phyloP scores from a whole-genome alignment of 176 grass and related monocot species.

The Musa itinerans region DNA sequence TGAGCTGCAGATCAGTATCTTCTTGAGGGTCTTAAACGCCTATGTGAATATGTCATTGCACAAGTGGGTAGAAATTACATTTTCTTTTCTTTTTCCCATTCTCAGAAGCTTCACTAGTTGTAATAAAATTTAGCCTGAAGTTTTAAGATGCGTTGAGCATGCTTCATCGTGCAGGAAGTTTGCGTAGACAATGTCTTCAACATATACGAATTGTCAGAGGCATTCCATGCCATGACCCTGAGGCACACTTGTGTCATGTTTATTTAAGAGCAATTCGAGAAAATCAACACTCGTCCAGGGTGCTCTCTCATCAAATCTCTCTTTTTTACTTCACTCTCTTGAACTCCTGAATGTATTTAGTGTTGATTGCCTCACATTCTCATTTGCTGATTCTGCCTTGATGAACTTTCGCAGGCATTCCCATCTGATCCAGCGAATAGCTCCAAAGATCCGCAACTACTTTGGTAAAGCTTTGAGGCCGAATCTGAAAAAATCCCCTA shows the following conservation, averaged over 20 bases:
- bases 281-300: conserved; percentile 68
- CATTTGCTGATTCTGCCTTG: background rate
- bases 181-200: conserved; percentile 72
- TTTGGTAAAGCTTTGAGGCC: conserved; percentile 63
- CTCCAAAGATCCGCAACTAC: conserved; percentile 75
- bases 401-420: conserved; percentile 39
- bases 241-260: conserved; percentile 93
- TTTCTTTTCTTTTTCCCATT: too few relatives aligned
- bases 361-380: background rate
- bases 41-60: conserved; percentile 91
- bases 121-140: too few relatives aligned
- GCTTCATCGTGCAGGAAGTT: conserved; percentile 52
- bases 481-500: conserved; percentile 25
- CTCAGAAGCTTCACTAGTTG: too few relatives aligned
- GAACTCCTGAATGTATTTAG: background rate
- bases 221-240: conserved; percentile 83
- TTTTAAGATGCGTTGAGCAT: too few relatives aligned
- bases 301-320: conserved; percentile 12
- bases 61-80: conserved; percentile 41
- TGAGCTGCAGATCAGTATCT: conserved; percentile 97
- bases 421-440: conserved; percentile 67
- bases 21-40: conserved; percentile 85
- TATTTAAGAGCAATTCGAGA: conserved; percentile 87
- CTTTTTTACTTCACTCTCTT: background rate
- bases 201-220: conserved; percentile 94